Evolutionary conservation across 768 basidiomycete genomes (phyloP), one percentile per base, ranked within the genome.

Genomic region (Auriscalpium orientale): DNA sequence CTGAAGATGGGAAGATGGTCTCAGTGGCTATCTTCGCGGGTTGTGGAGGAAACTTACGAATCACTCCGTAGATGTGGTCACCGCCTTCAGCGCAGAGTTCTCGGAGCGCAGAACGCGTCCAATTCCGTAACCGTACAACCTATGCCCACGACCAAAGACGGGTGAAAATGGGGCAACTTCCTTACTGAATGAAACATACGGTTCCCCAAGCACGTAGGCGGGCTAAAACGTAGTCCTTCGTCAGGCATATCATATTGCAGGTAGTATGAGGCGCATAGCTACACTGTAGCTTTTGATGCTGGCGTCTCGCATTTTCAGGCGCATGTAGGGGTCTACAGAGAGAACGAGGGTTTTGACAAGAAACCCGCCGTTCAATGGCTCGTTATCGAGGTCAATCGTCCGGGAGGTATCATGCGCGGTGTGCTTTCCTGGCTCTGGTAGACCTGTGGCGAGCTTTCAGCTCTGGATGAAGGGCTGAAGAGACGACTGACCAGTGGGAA

Each of bases 81-180:
- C 79, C 77, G 8, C 58, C 59, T 51, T 72, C 47, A 73, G 64
- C 1, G 60, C 56, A 10, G 63, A 20, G 46, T 64, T 55, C 47
- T 79, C 75, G 0, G 76, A 78, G 22, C 75, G 74, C 18, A 78
- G n/a, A 47, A 77, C 76, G 6, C 78, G 67, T 15, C 73, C 77
- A 16, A 80, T 66, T 18, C 75, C 79, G 57, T 60, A 65, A 16
- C 70, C 40, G 40, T 16, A 22, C 48, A 28, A 20, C 20, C 38
- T 35, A 45, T 44, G 11, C 5, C 18, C 12, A 46, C 12, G 13
- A 8, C 13, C 47, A 43, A 12, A 16, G 35, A 51, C 54, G 40
- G n/a, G 45, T 6, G 60, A 43, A 33, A 16, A 22, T 5, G 34
- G 18, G 6, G 47, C 3, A 15, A 38, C 15, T 38, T 2, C 15